Percentiles rank a stretch among this genome's conserved stretches.
These are phyloP conservation scores for Suillus subaureus DNA, from an alignment of 768 basidiomycete species.

Conservation along the genomic window DNA sequence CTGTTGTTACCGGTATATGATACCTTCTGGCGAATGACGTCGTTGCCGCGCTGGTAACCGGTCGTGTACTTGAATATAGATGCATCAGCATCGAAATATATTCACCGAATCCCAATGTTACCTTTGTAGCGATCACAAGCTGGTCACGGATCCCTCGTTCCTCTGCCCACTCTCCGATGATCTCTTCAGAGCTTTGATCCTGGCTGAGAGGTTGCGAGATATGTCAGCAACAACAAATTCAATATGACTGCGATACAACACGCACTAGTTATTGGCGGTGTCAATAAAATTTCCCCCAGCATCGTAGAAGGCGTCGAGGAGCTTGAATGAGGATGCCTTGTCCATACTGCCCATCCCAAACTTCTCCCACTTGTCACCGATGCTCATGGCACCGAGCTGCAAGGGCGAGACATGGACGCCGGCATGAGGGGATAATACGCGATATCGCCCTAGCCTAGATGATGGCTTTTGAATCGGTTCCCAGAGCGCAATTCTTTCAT, in stretches of 20 bases:
- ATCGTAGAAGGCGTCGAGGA: conserved; percentile 48
- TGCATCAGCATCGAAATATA: background rate
- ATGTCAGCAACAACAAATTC: background rate
- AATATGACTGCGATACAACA: background rate
- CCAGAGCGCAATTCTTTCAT: background rate
- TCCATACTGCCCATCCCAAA: conserved; percentile 42
- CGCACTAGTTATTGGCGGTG: conserved; percentile 48
- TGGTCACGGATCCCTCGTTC: conserved; percentile 43
- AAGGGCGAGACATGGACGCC: conserved; percentile 54
- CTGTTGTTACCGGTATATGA: conserved; percentile 51
- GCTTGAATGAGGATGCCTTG: conserved; percentile 44
- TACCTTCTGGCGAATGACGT: conserved; percentile 31
- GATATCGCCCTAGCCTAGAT: conserved; percentile 40
- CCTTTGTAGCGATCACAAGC: conserved; percentile 47
- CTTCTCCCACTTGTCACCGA: conserved; percentile 46
- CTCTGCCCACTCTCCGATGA: conserved; percentile 52
- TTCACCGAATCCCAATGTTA: conserved; percentile 6
- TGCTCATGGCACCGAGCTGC: conserved; percentile 51
- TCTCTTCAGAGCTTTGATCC: conserved; percentile 42
- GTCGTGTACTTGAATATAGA: conserved; percentile 21
- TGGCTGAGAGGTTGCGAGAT: conserved; percentile 26
- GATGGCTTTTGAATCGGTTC: conserved; percentile 26
- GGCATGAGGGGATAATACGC: conserved; percentile 40
- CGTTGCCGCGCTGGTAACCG: conserved; percentile 20
- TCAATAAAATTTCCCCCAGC: conserved; percentile 54